Evolutionary conservation across 2,329 filamentous ascomycete species (phyloP), one percentile per base, ranked within the genome.

Genomic region (Diaporthe destruens): DNA sequence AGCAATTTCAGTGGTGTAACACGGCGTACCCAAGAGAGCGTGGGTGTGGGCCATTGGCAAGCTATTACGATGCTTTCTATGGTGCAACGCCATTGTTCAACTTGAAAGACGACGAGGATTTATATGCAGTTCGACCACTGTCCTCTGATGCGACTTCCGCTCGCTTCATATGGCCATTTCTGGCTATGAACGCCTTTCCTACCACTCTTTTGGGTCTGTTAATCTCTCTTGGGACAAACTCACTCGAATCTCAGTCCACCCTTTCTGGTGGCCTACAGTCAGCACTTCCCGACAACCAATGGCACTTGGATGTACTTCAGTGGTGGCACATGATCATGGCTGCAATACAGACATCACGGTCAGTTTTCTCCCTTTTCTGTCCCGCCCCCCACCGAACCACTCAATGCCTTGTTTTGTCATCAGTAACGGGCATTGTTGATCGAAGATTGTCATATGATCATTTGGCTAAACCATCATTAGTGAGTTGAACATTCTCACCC

Each of bases 231-330:
- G 39, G 47, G 9, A n/a, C 42, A 34, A 14, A 16, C 0, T 34
- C 67, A 6, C 59, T 65, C 29, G 59, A 44, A 6, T 51, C 59
- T 65, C 59, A 65, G 20, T 51, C 29, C 11, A 3, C 0, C 0
- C 11, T 51, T 25, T 65, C 9, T 18, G 0, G 0, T 7, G 59
- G 59, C 1, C 14, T 23, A 18, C 34, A 51, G 55, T 14, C 14
- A 2, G 29, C 68, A 1, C 44, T 75, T 3, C 73, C 74, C 9
- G 47, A 71, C 3, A 71, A 74, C 25, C 75, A 76, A 57, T 76
- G 75, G 75, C 73, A 75, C 39, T 14, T 69, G 2, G 75, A 76
- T 5, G 75, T 76, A 0, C n/a, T 72, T 29, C 65, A 71, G 47
- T 76, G 75, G 75, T 63, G 63, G 34, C 23, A 54, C 8, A 70